These are phyloP conservation scores for Kodamaea nitidulidarum DNA, from an alignment of 805 yeast species.

Conservation along the genomic window DNA sequence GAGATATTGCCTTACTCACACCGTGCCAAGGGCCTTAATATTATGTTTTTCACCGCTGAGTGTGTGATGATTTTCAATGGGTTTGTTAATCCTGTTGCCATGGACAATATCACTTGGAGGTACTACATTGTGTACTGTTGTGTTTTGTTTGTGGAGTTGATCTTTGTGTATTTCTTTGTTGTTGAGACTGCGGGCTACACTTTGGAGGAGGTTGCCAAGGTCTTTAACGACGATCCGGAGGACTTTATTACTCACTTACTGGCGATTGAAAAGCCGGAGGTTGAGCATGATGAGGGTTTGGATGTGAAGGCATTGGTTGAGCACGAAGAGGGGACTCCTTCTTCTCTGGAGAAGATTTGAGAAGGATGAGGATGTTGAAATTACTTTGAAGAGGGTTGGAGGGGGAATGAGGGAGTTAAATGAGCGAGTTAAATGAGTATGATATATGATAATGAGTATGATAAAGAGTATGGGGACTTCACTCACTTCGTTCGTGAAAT, in stretches of 20 bases:
- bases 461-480: too few species aligned
- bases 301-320: neutral
- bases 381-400: too few species aligned
- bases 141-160: slow-evolving; percentile 26
- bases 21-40: slow-evolving; percentile 40
- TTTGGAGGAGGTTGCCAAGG: slow-evolving; percentile 41
- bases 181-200: slow-evolving; percentile 44
- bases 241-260: slow-evolving; percentile 3
- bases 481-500: too few species aligned
- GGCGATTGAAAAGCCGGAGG: neutral
- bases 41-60: slow-evolving; percentile 22
- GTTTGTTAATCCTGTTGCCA: slow-evolving; percentile 29
- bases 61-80: slow-evolving; percentile 21
- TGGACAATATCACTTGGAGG: slow-evolving; percentile 41
- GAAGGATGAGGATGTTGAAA: too few species aligned
- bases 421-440: too few species aligned
- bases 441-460: too few species aligned
- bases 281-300: neutral
- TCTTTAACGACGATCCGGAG: slow-evolving; percentile 34
- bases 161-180: slow-evolving; percentile 29
- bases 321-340: slow-evolving; percentile 1
- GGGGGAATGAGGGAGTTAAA: too few species aligned
- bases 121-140: slow-evolving; percentile 42
- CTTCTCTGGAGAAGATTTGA: too few species aligned
- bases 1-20: slow-evolving; percentile 37